Evolutionary conservation across 176 grass and related monocot species (phyloP).

Genomic region (Puya raimondii): DNA sequence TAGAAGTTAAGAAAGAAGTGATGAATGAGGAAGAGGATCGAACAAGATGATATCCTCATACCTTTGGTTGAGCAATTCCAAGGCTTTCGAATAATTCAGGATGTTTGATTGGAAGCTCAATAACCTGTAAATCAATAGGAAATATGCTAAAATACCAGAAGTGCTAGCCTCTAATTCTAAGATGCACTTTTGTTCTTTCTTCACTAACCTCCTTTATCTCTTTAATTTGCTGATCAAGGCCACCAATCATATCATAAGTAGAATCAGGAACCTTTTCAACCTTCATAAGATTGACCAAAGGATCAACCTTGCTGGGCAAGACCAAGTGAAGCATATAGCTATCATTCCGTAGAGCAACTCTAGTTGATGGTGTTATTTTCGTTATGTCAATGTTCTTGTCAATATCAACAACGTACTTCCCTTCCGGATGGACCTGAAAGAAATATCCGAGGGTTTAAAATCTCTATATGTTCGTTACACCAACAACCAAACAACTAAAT

Average conservation of each 20-base stretch:
- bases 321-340: slow-evolving; percentile 94
- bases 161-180: neutral
- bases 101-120: slow-evolving; percentile 98
- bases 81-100: slow-evolving; percentile 97
- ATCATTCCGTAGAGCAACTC: slow-evolving; percentile 96
- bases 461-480: too few species aligned
- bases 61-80: slow-evolving; percentile 98
- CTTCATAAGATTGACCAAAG: slow-evolving; percentile 97
- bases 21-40: neutral
- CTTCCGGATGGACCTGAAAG: slow-evolving; percentile 94
- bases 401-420: slow-evolving; percentile 93
- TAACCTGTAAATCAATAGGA: slow-evolving; percentile 48
- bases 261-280: slow-evolving; percentile 99
- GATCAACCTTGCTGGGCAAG: slow-evolving; percentile 95
- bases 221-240: slow-evolving; percentile 98
- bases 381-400: slow-evolving; percentile 98
- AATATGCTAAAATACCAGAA: neutral
- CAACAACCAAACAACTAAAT: too few species aligned
- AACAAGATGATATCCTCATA: slow-evolving; percentile 8
- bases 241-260: slow-evolving; percentile 99
- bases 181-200: neutral
- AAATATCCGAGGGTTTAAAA: neutral
- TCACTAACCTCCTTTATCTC: slow-evolving; percentile 93
- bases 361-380: slow-evolving; percentile 88
- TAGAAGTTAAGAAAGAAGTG: too few species aligned